phyloP scores from a whole-genome alignment of 768 basidiomycete species.

The Kwoniella europaea region DNA sequence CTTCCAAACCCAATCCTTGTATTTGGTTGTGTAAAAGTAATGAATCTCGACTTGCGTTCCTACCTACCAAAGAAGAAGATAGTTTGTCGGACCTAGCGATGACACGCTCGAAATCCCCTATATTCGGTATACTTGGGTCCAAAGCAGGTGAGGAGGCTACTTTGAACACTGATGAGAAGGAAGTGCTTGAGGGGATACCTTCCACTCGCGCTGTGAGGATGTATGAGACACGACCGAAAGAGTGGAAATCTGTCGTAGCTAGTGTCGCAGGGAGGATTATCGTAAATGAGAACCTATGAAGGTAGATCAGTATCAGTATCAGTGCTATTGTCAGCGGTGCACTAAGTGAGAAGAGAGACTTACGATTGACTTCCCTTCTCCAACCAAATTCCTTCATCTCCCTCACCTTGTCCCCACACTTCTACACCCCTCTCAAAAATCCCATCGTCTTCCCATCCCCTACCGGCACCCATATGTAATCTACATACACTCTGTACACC shows the following conservation, averaged over 20 bases:
- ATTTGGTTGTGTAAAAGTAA: not conserved
- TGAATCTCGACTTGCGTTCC: not conserved
- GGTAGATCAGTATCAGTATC: not conserved
- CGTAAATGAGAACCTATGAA: slow-evolving; percentile 45
- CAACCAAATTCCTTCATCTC: slow-evolving; percentile 48
- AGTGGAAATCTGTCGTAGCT: slow-evolving; percentile 47
- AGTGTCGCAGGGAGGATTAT: slow-evolving; percentile 51
- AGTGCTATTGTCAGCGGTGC: not conserved
- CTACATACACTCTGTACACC: slow-evolving; percentile 44
- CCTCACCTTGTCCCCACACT: slow-evolving; percentile 28
- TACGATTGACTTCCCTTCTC: slow-evolving; percentile 38
- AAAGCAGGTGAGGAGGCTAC: slow-evolving; percentile 4
- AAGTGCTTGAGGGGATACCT: slow-evolving; percentile 28
- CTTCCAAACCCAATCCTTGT: not conserved
- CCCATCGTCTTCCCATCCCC: slow-evolving; percentile 53
- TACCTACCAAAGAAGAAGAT: not conserved
- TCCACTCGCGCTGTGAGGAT: slow-evolving; percentile 39
- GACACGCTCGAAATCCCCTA: slow-evolving; percentile 29
- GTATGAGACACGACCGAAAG: slow-evolving; percentile 39
- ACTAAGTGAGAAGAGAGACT: not conserved
- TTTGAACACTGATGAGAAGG: slow-evolving; percentile 22
- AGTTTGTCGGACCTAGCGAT: slow-evolving; percentile 29
- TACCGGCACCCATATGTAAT: slow-evolving; percentile 35
- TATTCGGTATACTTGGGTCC: slow-evolving; percentile 16
- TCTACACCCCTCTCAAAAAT: slow-evolving; percentile 48